Base-by-base conservation (phyloP, 768 basidiomycete genomes). In the Boletus reticulatus region DNA sequence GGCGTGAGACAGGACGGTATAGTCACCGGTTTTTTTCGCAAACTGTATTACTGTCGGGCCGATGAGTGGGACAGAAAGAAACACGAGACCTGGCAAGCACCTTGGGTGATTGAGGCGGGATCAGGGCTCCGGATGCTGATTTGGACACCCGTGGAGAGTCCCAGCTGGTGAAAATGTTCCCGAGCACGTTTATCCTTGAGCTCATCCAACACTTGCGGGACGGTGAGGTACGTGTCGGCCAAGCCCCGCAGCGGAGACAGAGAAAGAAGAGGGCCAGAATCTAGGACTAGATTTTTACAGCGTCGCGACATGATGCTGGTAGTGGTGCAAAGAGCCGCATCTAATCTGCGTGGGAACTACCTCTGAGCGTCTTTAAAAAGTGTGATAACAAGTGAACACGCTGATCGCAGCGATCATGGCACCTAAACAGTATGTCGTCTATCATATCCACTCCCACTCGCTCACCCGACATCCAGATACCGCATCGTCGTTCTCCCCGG, bases 1-100 rank as follows among this genome's bases (percentile, higher is more conserved):
- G 14, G 94, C 81, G 70, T 88, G 83, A 14, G 94, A 97, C 38
- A 99, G 79, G 45, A 94, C 95, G 42, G 91, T 77, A 68, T 94
- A 95, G 73, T 99, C 97, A 68, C 97, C 97, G 0, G 96, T 96
- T 78, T 92, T 92, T 78, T 94, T 96, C 4, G 97, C 92, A 72
- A 85, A 87, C 58, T 88, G 87, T 52, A 89, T 91, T 5, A 96
- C 97, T 98, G 67, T 42, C 57, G 55, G 48, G 3, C 52, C 43
- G 31, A 24, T 65, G 55, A 68, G 56, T 50, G 58, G 52, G 32
- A 58, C 8, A 51, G 55, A 53, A 34, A 24, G 10, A 27, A 60
- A 45, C 29, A 48, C 24, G 36, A 27, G 27, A 44, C 29, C 7
- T 56, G 9, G 22, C 13, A 67, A 80, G 46, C 53, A 86, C 86